Evolutionary conservation across 306 rosid genomes (phyloP).

Genomic region (Oemleria cerasiformis): DNA sequence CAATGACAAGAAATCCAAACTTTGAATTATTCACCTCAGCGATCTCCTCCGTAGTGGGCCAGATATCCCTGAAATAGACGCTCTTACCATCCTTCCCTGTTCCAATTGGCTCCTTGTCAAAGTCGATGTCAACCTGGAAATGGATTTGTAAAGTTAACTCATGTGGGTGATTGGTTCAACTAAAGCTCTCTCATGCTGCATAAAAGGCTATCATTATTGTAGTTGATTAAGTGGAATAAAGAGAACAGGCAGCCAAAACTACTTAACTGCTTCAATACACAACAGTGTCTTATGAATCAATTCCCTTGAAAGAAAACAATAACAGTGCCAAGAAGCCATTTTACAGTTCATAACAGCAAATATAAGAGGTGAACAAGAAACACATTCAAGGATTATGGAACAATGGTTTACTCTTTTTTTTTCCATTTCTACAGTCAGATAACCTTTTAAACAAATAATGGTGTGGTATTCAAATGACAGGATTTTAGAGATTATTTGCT

Average conservation of each 20-base stretch:
- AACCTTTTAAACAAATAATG: too few relatives aligned
- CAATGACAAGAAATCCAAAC: slow-evolving; percentile 11
- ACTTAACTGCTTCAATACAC: not conserved
- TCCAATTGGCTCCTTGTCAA: slow-evolving; percentile 87
- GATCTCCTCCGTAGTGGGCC: slow-evolving; percentile 89
- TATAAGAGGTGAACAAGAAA: too few relatives aligned
- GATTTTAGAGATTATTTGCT: not conserved
- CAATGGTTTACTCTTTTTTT: not conserved
- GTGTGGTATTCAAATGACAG: not conserved
- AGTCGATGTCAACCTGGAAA: slow-evolving; percentile 86
- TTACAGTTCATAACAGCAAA: not conserved
- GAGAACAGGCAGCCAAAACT: not conserved
- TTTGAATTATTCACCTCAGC: slow-evolving; percentile 50
- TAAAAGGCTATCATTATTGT: not conserved
- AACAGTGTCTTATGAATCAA: not conserved
- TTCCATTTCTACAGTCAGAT: too few relatives aligned
- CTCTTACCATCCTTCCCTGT: slow-evolving; percentile 80
- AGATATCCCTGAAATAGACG: slow-evolving; percentile 74
- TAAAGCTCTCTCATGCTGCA: not conserved
- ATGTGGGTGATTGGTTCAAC: not conserved
- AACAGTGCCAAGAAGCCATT: not conserved
- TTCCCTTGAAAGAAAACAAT: not conserved
- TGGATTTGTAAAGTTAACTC: slow-evolving; percentile 21
- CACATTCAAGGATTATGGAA: not conserved
- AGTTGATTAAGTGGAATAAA: not conserved